phyloP scores from a whole-genome alignment of 23 red algal genomes.

The Gracilaria domingensis region DNA sequence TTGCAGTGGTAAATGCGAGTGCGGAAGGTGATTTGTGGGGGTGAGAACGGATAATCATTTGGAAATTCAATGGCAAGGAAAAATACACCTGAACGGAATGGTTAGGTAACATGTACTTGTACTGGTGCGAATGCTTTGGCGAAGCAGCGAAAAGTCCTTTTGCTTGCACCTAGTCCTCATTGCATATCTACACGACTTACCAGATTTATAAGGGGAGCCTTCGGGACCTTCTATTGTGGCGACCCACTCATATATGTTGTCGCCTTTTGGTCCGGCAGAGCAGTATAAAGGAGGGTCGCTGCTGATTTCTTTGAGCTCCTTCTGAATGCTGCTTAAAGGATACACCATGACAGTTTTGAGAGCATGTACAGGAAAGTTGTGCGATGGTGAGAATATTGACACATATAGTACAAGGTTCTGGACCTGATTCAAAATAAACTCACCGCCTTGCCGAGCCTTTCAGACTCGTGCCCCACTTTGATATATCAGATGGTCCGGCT shows the following conservation, averaged over 20 bases:
- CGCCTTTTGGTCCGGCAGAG: conserved; percentile 95
- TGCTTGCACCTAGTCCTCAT: not conserved
- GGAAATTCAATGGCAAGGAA: conserved; percentile 96
- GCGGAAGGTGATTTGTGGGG: conserved; percentile 92
- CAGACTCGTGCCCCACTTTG: conserved; percentile 60
- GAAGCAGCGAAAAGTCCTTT: not conserved
- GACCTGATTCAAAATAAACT: not conserved
- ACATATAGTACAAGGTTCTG: not conserved
- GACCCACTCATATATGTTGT: conserved; percentile 94
- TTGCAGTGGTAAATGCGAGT: conserved; percentile 99
- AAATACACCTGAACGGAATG: conserved; percentile 74
- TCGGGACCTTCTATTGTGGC: conserved; percentile 85
- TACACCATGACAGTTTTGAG: no score
- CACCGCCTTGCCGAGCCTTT: conserved; percentile 67
- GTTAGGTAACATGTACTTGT: not conserved
- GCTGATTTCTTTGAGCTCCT: conserved; percentile 86
- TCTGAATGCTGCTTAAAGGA: conserved; percentile 70
- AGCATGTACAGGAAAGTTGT: not conserved
- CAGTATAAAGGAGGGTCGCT: conserved; percentile 70
- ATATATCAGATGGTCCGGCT: conserved; percentile 35
- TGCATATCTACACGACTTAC: conserved; percentile 28
- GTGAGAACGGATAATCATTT: conserved; percentile 92
- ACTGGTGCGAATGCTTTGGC: not conserved
- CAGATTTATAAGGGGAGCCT: conserved; percentile 88
- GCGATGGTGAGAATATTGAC: not conserved